Evolutionary conservation across 177 flowering plant species (phyloP).

Genomic region (Vitis hybrid): DNA sequence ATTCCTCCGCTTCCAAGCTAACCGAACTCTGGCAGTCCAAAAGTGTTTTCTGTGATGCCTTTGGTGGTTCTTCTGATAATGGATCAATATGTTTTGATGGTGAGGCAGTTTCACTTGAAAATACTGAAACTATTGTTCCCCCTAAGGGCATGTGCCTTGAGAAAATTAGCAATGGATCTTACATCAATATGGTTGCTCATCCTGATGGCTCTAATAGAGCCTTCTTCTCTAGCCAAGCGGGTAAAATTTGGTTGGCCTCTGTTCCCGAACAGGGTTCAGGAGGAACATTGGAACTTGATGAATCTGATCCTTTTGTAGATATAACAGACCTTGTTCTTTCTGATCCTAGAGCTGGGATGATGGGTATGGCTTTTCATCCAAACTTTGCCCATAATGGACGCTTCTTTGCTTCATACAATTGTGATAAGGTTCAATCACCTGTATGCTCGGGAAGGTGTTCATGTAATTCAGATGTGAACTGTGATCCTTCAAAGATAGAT

Average conservation of each 20-base stretch:
- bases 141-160: slow-evolving; percentile 50
- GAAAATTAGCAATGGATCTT: slow-evolving; percentile 41
- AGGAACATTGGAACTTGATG: slow-evolving; percentile 29
- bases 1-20: slow-evolving; percentile 37
- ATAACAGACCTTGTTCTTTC: slow-evolving; percentile 45
- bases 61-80: slow-evolving; percentile 38
- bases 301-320: slow-evolving; percentile 50
- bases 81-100: slow-evolving; percentile 31
- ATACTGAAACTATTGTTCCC: slow-evolving; percentile 13
- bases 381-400: slow-evolving; percentile 42
- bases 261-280: slow-evolving; percentile 49
- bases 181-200: slow-evolving; percentile 52
- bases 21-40: slow-evolving; percentile 52
- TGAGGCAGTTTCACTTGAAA: slow-evolving; percentile 25
- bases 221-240: slow-evolving; percentile 48
- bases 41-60: slow-evolving; percentile 46
- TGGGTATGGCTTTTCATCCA: slow-evolving; percentile 66
- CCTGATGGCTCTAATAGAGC: slow-evolving; percentile 61
- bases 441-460: slow-evolving; percentile 52
- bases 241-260: slow-evolving; percentile 49
- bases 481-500: slow-evolving; percentile 48
- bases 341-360: slow-evolving; percentile 45
- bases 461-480: slow-evolving; percentile 43
- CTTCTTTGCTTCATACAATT: slow-evolving; percentile 55
- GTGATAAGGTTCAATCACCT: slow-evolving; percentile 44